Evolutionary conservation across 371 early-diverging fungal species (phyloP).

Genomic region (Haplosporangium sp.): DNA sequence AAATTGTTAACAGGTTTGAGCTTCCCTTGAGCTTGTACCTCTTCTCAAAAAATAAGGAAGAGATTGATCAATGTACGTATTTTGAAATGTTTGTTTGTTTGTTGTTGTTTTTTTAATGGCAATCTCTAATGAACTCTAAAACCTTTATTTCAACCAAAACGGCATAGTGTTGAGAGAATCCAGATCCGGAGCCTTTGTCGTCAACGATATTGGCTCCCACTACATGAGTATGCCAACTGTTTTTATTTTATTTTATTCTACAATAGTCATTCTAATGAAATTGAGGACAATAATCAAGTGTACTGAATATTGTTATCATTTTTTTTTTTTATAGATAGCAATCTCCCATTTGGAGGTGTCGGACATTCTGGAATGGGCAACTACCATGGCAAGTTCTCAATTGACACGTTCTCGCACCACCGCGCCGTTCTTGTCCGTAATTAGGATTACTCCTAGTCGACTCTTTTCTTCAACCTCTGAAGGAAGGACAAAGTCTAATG

Average conservation of each 20-base stretch:
- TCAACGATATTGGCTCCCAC: slow-evolving; percentile 75
- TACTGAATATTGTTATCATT: neutral
- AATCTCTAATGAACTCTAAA: too few relatives aligned
- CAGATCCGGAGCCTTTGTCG: slow-evolving; percentile 76
- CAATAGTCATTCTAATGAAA: too few relatives aligned
- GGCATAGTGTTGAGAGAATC: slow-evolving; percentile 64
- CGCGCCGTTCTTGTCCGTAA: slow-evolving; percentile 60
- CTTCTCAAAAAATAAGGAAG: slow-evolving; percentile 57
- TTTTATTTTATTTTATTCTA: neutral
- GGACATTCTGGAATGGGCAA: slow-evolving; percentile 87
- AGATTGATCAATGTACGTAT: slow-evolving; percentile 38
- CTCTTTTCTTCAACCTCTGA: too few relatives aligned
- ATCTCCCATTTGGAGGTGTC: slow-evolving; percentile 89
- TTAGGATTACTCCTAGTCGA: neutral
- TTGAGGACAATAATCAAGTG: neutral
- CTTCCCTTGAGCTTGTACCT: slow-evolving; percentile 82
- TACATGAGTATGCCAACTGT: slow-evolving; percentile 28
- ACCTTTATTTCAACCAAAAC: neutral
- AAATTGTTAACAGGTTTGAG: slow-evolving; percentile 64
- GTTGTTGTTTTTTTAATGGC: neutral
- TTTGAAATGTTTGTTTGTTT: neutral
- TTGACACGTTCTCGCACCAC: slow-evolving; percentile 80
- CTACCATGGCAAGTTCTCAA: slow-evolving; percentile 83
- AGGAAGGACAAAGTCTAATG: too few relatives aligned
- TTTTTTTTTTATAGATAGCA: slow-evolving; percentile 53